These are phyloP conservation scores for Dendrobium huoshanense DNA, from an alignment of 106 monocot species.

Conservation along the genomic window DNA sequence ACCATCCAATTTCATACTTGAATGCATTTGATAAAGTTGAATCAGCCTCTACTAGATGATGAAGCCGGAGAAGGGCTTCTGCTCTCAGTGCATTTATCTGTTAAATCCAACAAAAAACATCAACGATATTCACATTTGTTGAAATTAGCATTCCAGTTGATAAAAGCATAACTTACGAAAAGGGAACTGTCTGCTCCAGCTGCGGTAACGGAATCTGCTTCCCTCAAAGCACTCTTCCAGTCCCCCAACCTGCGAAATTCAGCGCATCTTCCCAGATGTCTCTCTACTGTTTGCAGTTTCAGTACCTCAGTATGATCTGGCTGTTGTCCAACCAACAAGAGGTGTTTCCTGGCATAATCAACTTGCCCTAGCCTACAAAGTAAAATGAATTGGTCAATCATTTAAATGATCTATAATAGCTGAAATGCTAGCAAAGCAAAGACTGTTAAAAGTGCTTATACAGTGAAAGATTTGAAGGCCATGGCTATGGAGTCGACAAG, in stretches of 20 bases:
- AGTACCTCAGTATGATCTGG: conserved; percentile 26
- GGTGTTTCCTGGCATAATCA: conserved; percentile 35
- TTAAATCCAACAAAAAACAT: conserved; percentile 3
- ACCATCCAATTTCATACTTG: conserved; percentile 11
- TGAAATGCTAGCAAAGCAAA: background rate
- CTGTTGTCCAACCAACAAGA: conserved; percentile 11
- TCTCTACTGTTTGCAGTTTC: conserved; percentile 29
- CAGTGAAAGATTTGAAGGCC: background rate
- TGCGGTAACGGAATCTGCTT: conserved; percentile 35
- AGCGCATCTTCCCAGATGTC: conserved; percentile 22
- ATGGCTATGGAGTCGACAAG: no score
- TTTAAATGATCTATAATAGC: background rate
- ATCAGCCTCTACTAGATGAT: conserved; percentile 46
- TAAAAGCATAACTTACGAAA: conserved; percentile 20
- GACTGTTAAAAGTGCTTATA: background rate
- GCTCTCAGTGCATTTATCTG: conserved; percentile 40
- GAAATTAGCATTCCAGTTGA: background rate
- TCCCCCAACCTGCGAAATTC: conserved; percentile 27
- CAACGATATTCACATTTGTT: background rate
- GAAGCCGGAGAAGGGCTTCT: conserved; percentile 45
- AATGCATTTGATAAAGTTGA: conserved; percentile 18
- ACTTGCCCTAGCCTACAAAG: conserved; percentile 40
- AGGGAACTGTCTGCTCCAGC: conserved; percentile 40
- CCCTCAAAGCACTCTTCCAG: conserved; percentile 41
- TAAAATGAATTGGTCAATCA: background rate